Percentiles rank a stretch among this genome's conserved stretches.
phyloP scores from a whole-genome alignment of 139 green algal species.

The Mesotaenium endlicherianum region DNA sequence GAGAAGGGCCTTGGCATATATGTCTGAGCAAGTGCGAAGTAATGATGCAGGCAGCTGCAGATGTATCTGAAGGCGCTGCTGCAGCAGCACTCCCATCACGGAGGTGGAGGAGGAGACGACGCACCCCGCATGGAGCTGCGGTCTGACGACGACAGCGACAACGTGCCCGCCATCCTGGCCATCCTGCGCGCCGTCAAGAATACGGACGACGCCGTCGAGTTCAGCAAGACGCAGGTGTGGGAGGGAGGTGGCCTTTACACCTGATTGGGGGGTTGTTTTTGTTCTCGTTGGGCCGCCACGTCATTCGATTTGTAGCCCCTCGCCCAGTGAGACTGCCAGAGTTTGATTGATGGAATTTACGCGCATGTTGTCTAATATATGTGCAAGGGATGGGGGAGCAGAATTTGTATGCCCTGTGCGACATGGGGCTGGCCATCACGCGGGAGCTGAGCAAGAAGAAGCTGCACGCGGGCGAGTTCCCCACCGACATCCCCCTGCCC shows the following conservation, averaged over 20 bases:
- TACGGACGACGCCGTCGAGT: slow-evolving; percentile 23
- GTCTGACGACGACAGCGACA: slow-evolving; percentile 28
- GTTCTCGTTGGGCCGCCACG: background rate
- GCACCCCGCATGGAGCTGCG: background rate
- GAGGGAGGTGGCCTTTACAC: background rate
- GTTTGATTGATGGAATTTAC: background rate
- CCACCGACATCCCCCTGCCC: background rate
- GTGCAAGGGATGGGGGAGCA: too few relatives aligned
- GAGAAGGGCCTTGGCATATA: background rate
- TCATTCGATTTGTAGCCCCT: background rate
- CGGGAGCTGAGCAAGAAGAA: background rate
- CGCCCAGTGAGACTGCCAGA: background rate
- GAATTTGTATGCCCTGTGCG: background rate
- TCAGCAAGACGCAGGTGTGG: slow-evolving; percentile 26
- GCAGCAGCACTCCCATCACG: too few relatives aligned
- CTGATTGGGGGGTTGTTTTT: background rate
- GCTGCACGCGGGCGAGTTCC: background rate
- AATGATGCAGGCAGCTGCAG: slow-evolving; percentile 7
- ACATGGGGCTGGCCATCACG: background rate
- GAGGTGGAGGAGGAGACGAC: slow-evolving; percentile 10
- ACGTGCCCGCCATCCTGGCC: slow-evolving; percentile 29
- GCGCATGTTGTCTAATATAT: too few relatives aligned
- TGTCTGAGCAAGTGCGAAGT: background rate
- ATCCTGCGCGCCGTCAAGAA: slow-evolving; percentile 40
- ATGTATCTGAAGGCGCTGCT: slow-evolving; percentile 21